Evolutionary conservation across 1,139 yeast genomes (phyloP).

Genomic region (Kurtzmaniella quercitrusa): DNA sequence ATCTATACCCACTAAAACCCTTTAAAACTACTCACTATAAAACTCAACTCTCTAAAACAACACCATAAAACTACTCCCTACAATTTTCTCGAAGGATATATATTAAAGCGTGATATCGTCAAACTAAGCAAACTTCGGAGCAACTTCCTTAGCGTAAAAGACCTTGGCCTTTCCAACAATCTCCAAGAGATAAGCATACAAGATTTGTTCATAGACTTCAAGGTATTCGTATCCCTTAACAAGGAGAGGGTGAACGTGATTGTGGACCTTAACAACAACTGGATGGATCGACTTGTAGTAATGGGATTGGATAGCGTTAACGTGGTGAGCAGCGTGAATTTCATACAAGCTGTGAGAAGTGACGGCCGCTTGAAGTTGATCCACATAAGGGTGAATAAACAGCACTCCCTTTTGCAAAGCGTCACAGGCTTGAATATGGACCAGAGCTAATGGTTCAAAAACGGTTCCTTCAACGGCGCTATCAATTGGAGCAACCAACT

Average conservation of each 20-base stretch:
- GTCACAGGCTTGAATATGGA: conserved; percentile 34
- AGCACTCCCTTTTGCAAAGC: conserved; percentile 27
- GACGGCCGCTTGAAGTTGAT: conserved; percentile 18
- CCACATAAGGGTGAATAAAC: conserved; percentile 29
- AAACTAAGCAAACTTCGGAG: conserved; percentile 10
- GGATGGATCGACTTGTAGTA: conserved; percentile 24
- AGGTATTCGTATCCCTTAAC: conserved; percentile 25
- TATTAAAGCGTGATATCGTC: not conserved
- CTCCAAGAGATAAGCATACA: conserved; percentile 16
- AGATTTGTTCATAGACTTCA: conserved; percentile 28
- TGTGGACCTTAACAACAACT: conserved; percentile 19
- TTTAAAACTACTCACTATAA: no score
- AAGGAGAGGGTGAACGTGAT: conserved; percentile 26
- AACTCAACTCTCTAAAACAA: no score
- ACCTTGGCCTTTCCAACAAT: conserved; percentile 14
- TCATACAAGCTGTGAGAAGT: conserved; percentile 31
- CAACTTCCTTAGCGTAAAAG: conserved; percentile 12
- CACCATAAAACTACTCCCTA: not conserved
- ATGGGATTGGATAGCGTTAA: conserved; percentile 15
- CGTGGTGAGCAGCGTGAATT: conserved; percentile 30
- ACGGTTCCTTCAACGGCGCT: conserved; percentile 21
- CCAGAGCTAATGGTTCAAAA: conserved; percentile 37
- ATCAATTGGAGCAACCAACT: conserved; percentile 29
- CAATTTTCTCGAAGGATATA: not conserved
- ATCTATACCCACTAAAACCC: no score